These are phyloP conservation scores for Grammothele lineata DNA, from an alignment of 768 basidiomycete species.

Conservation along the genomic window DNA sequence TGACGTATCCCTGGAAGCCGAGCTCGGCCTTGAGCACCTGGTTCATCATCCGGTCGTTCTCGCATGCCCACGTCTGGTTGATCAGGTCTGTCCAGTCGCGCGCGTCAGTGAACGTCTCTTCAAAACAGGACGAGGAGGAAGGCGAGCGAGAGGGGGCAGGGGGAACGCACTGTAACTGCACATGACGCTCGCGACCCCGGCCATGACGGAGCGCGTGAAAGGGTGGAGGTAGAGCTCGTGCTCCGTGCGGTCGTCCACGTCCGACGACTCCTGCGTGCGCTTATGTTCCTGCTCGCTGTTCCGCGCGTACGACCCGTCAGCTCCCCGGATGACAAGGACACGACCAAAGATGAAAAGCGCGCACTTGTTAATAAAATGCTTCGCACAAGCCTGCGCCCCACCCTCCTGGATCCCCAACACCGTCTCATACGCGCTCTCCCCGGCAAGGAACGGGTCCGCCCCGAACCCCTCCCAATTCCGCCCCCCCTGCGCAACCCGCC, in stretches of 20 bases:
- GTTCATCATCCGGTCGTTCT: conserved; percentile 68
- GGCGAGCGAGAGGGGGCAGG: too few relatives aligned
- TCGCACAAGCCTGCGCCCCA: conserved; percentile 85
- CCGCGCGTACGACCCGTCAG: too few relatives aligned
- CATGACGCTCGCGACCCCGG: conserved; percentile 71
- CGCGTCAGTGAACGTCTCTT: neutral
- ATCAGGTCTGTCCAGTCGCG: conserved; percentile 43
- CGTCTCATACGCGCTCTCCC: conserved; percentile 76
- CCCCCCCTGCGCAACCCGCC: conserved; percentile 71
- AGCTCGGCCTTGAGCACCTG: conserved; percentile 71
- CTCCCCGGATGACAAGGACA: too few relatives aligned
- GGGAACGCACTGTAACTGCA: conserved; percentile 62
- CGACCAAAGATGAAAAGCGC: conserved; percentile 17
- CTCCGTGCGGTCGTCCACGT: conserved; percentile 76
- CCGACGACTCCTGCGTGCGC: conserved; percentile 51
- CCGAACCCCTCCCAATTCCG: conserved; percentile 97
- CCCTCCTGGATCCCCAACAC: conserved; percentile 73
- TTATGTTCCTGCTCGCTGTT: conserved; percentile 67
- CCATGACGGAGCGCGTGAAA: conserved; percentile 67
- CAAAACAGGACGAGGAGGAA: too few relatives aligned
- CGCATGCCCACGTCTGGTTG: conserved; percentile 72
- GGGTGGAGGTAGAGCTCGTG: conserved; percentile 74
- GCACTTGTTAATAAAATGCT: conserved; percentile 77
- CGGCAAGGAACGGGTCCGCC: conserved; percentile 82
- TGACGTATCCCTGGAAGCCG: conserved; percentile 74